Evolutionary conservation across 129 eudicot genomes (phyloP).

Genomic region (Lactuca sativa): DNA sequence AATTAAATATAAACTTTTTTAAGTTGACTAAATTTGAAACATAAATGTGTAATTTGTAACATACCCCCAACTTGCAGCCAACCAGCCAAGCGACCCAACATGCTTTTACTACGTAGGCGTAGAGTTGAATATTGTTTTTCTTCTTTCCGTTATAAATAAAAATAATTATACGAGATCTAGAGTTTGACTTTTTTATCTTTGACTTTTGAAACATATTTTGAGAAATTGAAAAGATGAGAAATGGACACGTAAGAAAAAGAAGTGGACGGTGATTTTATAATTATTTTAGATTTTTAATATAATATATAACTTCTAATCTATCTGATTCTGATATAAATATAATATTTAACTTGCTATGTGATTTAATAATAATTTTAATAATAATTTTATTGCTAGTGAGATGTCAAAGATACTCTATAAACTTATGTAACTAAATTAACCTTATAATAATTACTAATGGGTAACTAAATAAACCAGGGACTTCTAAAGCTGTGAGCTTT

Average conservation of each 20-base stretch:
- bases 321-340: too few species aligned
- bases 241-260: slow-evolving; percentile 9
- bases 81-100: not conserved
- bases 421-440: too few species aligned
- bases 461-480: too few species aligned
- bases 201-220: not conserved
- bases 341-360: too few species aligned
- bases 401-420: too few species aligned
- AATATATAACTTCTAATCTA: too few species aligned
- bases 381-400: too few species aligned
- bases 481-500: too few species aligned
- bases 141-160: not conserved
- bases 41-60: not conserved
- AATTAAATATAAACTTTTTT: not conserved
- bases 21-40: slow-evolving; percentile 3
- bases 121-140: not conserved
- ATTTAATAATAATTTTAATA: too few species aligned
- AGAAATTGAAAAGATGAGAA: slow-evolving; percentile 7
- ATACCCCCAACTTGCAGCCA: slow-evolving; percentile 1
- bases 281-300: too few species aligned
- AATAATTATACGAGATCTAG: not conserved
- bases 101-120: not conserved
- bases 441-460: too few species aligned
- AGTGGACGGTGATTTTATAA: not conserved
- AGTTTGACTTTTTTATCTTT: slow-evolving; percentile 4